These are phyloP conservation scores for Ceratocystis diversiconidia DNA, from an alignment of 2,329 filamentous ascomycete species.

Conservation along the genomic window DNA sequence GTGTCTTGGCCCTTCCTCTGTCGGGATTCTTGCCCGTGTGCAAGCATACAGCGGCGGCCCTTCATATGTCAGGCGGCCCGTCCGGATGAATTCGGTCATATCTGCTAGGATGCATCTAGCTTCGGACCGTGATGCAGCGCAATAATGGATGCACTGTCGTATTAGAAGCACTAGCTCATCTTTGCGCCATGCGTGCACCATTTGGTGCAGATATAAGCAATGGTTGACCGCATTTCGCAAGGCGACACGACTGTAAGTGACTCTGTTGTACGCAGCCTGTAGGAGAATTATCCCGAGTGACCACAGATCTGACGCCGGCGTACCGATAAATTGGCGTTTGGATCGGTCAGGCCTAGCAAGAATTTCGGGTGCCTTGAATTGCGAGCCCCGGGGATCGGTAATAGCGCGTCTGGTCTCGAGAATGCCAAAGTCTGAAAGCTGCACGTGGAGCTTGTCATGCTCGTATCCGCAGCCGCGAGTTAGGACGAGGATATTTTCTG, in stretches of 20 bases:
- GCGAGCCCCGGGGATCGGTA: neutral
- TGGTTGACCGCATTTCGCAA: neutral
- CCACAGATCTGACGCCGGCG: constrained; percentile 5
- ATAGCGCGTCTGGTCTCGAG: constrained; percentile 4
- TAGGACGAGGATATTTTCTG: constrained; percentile 8
- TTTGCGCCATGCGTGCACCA: constrained; percentile 2
- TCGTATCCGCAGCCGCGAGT: neutral
- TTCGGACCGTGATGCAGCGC: neutral
- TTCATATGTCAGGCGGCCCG: neutral
- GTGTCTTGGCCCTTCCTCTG: neutral
- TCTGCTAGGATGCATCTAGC: neutral
- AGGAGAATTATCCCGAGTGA: constrained; percentile 3
- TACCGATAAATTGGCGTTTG: neutral
- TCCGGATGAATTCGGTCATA: neutral
- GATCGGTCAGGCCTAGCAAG: neutral
- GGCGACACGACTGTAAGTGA: neutral
- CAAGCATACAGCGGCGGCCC: neutral
- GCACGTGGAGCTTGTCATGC: neutral
- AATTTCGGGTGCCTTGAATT: constrained; percentile 10
- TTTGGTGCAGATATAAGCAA: constrained; percentile 3
- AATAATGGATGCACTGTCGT: constrained; percentile 7
- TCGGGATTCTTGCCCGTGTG: neutral
- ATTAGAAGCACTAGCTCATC: constrained; percentile 8
- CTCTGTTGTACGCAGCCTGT: constrained; percentile 2
- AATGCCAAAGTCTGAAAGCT: constrained; percentile 14